Evolutionary conservation across 352 stramenopile genomes (phyloP), one percentile per base, ranked within the genome.

Genomic region (Blastocystis sp.): DNA sequence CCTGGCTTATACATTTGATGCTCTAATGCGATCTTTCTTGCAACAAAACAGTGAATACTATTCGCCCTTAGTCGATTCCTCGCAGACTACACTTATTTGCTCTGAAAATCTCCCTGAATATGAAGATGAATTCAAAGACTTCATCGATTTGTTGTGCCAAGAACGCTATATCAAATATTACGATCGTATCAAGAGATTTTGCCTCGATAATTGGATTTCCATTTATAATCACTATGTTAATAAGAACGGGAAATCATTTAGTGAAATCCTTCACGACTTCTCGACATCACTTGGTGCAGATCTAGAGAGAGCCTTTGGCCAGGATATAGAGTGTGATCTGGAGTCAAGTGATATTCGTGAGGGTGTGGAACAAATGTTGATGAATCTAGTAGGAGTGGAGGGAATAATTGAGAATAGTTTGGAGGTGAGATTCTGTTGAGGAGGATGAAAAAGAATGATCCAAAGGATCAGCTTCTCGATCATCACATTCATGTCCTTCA

Each of bases 21-120:
- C 30, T 30, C 37, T 84, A n/a, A 66, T 84, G 48, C 51, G 22
- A 11, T 84, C 73, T 15, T 84, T 84, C 33, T 4, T 84, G 33
- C 13, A 66, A 3, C 15, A 68, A 0, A 24, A 42, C 13, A 37
- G 13, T 17, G 73, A 84, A 37, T 84, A 19, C 27, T 17, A 27
- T 22, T 84, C 73, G 1, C 73, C 53, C 13, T 30, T 84, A n/a
- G 6, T 51, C 64, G 13, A 2, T 40, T 40, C 6, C n/a, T 60
- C 48, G 1, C 37, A 60, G 48, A 9, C 33, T 19, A n/a, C 40
- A 5, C 22, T 54, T 11, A 9, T 42, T 17, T 3, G 6, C 33
- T 24, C 9, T 9, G 4, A n/a, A 17, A 2, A 11, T n/a, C 30
- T 69, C 6, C 73, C 73, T 15, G 44, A 15, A 1, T 84, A 56